These are phyloP conservation scores for Nigrospora osmanthi DNA, from an alignment of 2,329 filamentous ascomycete species.

Conservation along the genomic window DNA sequence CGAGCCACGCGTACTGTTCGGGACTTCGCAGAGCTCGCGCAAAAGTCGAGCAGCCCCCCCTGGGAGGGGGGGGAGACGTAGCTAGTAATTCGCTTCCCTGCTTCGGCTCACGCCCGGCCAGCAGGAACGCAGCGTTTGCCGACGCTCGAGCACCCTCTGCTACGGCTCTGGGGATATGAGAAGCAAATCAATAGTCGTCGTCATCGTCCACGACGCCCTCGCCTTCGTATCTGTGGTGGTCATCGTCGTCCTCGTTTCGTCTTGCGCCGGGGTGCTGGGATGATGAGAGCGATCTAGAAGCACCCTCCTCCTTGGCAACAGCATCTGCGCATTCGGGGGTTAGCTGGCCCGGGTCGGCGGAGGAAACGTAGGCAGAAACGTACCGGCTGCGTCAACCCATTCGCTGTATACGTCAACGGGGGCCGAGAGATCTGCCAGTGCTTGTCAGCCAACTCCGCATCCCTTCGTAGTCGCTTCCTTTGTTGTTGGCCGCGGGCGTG, in stretches of 20 bases:
- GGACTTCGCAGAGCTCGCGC: too few species aligned
- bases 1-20: too few species aligned
- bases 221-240: slow-evolving; percentile 42
- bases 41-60: too few species aligned
- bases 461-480: too few species aligned
- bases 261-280: slow-evolving; percentile 10
- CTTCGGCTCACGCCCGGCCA: too few species aligned
- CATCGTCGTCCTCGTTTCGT: slow-evolving; percentile 39
- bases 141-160: too few species aligned
- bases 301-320: slow-evolving; percentile 37
- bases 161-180: too few species aligned
- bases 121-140: too few species aligned
- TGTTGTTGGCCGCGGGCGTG: slow-evolving; percentile 23
- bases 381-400: slow-evolving; percentile 84
- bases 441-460: neutral
- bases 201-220: slow-evolving; percentile 46
- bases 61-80: too few species aligned
- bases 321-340: slow-evolving; percentile 27
- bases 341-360: too few species aligned
- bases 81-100: too few species aligned
- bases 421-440: slow-evolving; percentile 66
- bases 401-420: slow-evolving; percentile 95
- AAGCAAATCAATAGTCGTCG: slow-evolving; percentile 39
- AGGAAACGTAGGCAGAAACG: slow-evolving; percentile 9
- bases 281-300: slow-evolving; percentile 4